phyloP scores from a whole-genome alignment of 2,329 filamentous ascomycete genomes.

The Harringtonia lauricola region DNA sequence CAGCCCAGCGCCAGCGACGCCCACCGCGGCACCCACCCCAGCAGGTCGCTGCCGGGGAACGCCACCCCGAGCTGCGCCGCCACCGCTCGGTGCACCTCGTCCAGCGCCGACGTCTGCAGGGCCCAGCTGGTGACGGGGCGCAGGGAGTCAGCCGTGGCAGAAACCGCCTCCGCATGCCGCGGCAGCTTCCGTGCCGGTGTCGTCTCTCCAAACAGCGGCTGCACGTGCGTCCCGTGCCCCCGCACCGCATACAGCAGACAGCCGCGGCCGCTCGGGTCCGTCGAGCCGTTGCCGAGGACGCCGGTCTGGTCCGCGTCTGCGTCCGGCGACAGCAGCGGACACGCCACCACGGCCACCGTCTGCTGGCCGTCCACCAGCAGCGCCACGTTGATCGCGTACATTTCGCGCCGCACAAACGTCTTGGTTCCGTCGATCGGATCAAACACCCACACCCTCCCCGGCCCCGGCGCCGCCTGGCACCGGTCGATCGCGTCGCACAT shows the following conservation, averaged over 20 bases:
- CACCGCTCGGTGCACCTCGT: constrained; percentile 33
- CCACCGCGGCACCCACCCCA: constrained; percentile 49
- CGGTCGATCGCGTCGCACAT: constrained; percentile 43
- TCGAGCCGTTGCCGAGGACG: constrained; percentile 30
- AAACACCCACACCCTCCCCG: constrained; percentile 43
- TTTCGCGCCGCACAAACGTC: constrained; percentile 40
- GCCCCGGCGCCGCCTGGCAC: constrained; percentile 27
- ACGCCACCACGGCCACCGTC: constrained; percentile 37
- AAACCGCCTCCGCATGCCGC: constrained; percentile 17
- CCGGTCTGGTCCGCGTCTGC: constrained; percentile 25
- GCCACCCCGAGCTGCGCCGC: constrained; percentile 28
- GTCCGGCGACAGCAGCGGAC: constrained; percentile 26
- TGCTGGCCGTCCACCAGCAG: constrained; percentile 39
- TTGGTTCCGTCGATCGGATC: constrained; percentile 51
- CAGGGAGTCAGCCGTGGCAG: constrained; percentile 15
- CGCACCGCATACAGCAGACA: constrained; percentile 39
- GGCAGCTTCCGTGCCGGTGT: constrained; percentile 19
- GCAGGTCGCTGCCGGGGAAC: constrained; percentile 38
- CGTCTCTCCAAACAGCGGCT: constrained; percentile 20
- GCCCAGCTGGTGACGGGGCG: constrained; percentile 36
- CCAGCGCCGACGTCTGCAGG: constrained; percentile 35
- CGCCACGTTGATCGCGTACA: constrained; percentile 47
- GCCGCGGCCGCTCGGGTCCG: constrained; percentile 32
- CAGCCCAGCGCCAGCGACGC: constrained; percentile 38
- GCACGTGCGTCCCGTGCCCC: constrained; percentile 35